phyloP scores from a whole-genome alignment of 31 red algal species.

The Pterothamnion heteromorphum region DNA sequence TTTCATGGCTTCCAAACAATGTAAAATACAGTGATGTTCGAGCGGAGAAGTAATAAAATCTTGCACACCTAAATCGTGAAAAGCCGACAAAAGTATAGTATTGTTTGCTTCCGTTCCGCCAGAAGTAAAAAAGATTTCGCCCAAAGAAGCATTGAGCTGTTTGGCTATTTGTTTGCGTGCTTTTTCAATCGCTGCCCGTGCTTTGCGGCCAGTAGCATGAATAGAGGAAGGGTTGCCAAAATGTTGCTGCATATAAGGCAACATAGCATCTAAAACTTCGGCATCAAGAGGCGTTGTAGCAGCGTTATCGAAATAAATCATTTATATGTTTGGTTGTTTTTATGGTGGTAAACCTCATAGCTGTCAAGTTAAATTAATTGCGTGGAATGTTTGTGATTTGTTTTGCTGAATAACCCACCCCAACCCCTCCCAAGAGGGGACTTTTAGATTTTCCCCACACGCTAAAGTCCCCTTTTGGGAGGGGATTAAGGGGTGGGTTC shows the following conservation, averaged over 20 bases:
- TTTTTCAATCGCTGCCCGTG: neutral
- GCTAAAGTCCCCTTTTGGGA: no score
- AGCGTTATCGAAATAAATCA: neutral
- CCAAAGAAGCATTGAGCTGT: neutral
- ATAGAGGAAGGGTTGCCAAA: neutral
- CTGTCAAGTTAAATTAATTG: no score
- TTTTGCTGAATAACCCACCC: no score
- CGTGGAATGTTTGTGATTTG: no score
- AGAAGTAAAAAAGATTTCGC: neutral
- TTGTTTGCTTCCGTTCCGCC: constrained; percentile 20
- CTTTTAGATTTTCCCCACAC: no score
- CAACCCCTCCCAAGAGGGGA: no score
- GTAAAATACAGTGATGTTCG: neutral
- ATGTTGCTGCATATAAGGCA: neutral
- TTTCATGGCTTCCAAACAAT: neutral
- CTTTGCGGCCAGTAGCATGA: neutral
- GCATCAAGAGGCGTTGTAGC: neutral
- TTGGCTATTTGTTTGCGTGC: neutral
- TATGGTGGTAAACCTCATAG: constrained; percentile 39
- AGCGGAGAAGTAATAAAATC: neutral
- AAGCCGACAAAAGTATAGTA: neutral
- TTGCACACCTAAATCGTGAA: neutral
- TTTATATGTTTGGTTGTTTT: constrained; percentile 49
- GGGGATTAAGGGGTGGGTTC: no score
- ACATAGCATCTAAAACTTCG: neutral